phyloP scores from a whole-genome alignment of 805 yeast genomes.

The Jamesozyma hellenica region DNA sequence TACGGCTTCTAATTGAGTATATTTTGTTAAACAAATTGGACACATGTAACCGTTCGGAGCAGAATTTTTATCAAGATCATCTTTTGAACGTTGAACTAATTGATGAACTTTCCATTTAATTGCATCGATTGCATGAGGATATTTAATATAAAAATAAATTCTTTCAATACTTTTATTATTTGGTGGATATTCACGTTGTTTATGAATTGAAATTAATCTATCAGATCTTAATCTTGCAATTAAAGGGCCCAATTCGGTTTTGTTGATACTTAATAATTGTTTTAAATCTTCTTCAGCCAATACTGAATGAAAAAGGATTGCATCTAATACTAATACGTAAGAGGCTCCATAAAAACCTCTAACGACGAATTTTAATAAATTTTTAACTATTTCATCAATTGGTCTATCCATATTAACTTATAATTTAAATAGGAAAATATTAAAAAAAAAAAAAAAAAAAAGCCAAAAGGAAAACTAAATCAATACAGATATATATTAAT shows the following conservation, averaged over 20 bases:
- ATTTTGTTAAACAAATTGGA: constrained; percentile 72
- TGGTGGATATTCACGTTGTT: constrained; percentile 58
- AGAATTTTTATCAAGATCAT: constrained; percentile 72
- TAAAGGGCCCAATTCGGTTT: constrained; percentile 75
- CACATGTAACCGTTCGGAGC: constrained; percentile 93
- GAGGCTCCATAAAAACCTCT: constrained; percentile 81
- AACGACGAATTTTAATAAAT: constrained; percentile 62
- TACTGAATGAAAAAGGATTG: constrained; percentile 77
- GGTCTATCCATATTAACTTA: constrained; percentile 32
- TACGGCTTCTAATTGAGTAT: constrained; percentile 79
- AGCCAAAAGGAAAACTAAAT: background rate
- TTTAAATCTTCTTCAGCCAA: constrained; percentile 86
- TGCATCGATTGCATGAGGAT: constrained; percentile 88
- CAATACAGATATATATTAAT: no score
- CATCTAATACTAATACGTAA: constrained; percentile 79
- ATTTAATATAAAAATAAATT: constrained; percentile 78
- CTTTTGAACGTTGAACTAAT: constrained; percentile 66
- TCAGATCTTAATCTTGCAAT: constrained; percentile 81
- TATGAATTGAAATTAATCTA: constrained; percentile 59
- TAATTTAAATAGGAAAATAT: background rate
- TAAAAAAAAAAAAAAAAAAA: no score
- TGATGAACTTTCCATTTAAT: constrained; percentile 94
- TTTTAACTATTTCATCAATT: constrained; percentile 35
- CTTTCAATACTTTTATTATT: constrained; percentile 59
- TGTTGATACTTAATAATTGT: constrained; percentile 68